Evolutionary conservation across 2,329 filamentous ascomycete genomes (phyloP).

Genomic region (Tolypocladium ophioglossoides): DNA sequence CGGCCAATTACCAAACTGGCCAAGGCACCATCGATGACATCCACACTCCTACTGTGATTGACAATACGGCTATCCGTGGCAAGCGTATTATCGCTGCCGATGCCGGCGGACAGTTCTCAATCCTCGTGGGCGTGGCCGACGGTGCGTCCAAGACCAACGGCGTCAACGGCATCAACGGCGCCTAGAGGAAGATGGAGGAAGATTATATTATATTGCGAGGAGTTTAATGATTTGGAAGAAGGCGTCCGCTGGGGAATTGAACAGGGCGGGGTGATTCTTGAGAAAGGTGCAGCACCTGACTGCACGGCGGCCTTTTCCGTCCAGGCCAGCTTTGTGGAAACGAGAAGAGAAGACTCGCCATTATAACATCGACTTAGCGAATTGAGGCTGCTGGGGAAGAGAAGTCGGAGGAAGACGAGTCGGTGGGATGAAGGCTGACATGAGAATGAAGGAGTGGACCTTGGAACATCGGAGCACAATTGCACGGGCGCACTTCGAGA

Average conservation of each 20-base stretch:
- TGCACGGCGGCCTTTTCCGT: background rate
- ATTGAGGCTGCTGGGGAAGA: background rate
- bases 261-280: background rate
- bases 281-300: background rate
- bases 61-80: conserved; percentile 72
- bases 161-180: conserved; percentile 1
- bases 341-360: background rate
- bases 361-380: background rate
- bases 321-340: background rate
- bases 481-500: background rate
- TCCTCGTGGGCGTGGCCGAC: conserved; percentile 40
- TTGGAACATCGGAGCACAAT: background rate
- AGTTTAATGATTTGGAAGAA: background rate
- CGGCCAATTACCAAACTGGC: conserved; percentile 68
- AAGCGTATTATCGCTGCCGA: conserved; percentile 69
- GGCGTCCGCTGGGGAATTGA: background rate
- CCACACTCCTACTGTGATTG: conserved; percentile 64
- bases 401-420: background rate
- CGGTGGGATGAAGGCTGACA: background rate
- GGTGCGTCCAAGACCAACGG: conserved; percentile 20
- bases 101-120: conserved; percentile 76
- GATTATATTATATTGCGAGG: background rate
- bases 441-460: background rate
- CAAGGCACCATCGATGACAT: conserved; percentile 72
- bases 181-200: background rate